Evolutionary conservation across 2,329 filamentous ascomycete species (phyloP), one percentile per base, ranked within the genome.

Genomic region (Hypoxylon sp.): DNA sequence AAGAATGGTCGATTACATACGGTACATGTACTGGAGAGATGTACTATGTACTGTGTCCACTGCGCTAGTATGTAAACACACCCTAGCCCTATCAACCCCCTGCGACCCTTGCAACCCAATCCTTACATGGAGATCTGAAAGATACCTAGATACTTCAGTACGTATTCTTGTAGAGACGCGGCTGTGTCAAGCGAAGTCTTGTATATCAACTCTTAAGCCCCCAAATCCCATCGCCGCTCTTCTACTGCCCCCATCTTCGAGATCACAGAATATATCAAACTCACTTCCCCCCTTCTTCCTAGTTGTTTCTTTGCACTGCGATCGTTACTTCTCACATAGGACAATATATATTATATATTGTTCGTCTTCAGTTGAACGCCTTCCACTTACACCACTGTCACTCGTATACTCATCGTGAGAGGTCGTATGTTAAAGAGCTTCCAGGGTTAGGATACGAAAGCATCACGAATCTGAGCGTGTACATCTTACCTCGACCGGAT

Each of bases 211-310:
- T n/a, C n/a, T n/a, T n/a, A 48, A 51, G 50, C 51, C 58, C 63
- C 63, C 62, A 55, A 62, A 59, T 53, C n/a, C 31, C 55, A 59
- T 59, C 56, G 55, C 13, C 51, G 45, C 58, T 53, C 54, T n/a
- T n/a, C n/a, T n/a, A n/a, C 58, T 62, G 57, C 55, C 62, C 50
- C 56, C 62, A 60, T 61, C 52, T 57, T 38, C 41, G 58, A 40
- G 51, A 51, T 34, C 16, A 44, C 49, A 30, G 45, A 41, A 29
- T 35, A 51, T 45, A 31, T 34, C 38, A 55, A 46, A 46, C 26
- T 38, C 5, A 25, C 26, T 25, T 26, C 46, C 13, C 41, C 44
- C 29, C 25, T 40, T 20, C 36, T 42, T n/a, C 40, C n/a, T 47
- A 6, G 9, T 25, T 25, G 5, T 25, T 35, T 26, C 27, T 5